Base-by-base conservation (phyloP, 2,329 filamentous ascomycete genomes). In the Stemphylium beticola region DNA sequence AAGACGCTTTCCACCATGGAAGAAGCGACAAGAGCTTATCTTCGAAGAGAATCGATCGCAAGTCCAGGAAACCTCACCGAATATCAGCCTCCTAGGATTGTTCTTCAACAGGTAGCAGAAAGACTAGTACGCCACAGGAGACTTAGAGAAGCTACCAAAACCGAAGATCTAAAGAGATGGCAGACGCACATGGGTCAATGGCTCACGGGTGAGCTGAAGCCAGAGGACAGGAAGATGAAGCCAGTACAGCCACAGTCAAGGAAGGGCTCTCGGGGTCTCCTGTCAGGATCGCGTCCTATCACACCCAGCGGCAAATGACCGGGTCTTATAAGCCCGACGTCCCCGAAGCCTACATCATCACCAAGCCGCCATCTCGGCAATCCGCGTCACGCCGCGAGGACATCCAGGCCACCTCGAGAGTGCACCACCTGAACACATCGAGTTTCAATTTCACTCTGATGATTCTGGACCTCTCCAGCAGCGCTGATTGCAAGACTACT, bases 41-140 rank as follows among this genome's bases (percentile, higher is more conserved):
- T 82, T 24, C 61, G 66, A 4, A 64, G 80, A 11, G 68, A 73
- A 1, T 40, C 55, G 3, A 40, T 59, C 8, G 69, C 74, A 8
- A 76, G 73, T 18, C 67, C 78, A 22, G 67, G 66, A 11, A 62
- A 61, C 0, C 67, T 77, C 15, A 76, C 77, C 10, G 76, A 75
- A 22, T 81, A 82, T 56, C 77, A 77, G 14, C 74, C 77, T 20
- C 79, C 80, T 0, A 73, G 68, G 49, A 67, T 75, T 0, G 78
- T 81, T 66, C 65, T 82, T 12, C 62, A 71, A 50, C 80, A 82
- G 59, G 71, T 77, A 1, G 80, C 80, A 0, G 79, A 81, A 64
- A 78, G 79, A 52, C 65, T 82, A 3, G 79, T 81, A 0, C 60
- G 80, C 34, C 77, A 80, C 48, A 68, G 79, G 41, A 65, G 79